phyloP scores from a whole-genome alignment of 2,329 filamentous ascomycete species.

The Aureobasidium vineae region DNA sequence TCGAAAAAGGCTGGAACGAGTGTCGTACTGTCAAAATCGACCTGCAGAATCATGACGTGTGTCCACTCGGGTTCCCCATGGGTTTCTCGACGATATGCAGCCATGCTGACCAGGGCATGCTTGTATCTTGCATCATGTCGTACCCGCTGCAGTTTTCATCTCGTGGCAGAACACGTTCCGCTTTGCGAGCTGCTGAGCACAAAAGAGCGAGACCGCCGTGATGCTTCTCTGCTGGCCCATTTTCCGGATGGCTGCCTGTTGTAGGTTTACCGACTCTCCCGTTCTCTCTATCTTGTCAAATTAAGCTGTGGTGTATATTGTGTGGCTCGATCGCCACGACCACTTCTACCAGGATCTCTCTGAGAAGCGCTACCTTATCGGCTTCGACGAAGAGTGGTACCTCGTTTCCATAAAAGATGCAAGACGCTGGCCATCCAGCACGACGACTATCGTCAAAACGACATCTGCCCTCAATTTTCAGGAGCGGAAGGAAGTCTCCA shows the following conservation, averaged over 20 bases:
- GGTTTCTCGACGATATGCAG: constrained; percentile 2
- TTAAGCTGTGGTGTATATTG: neutral
- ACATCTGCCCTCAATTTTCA: constrained; percentile 10
- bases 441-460: constrained; percentile 12
- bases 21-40: neutral
- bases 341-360: neutral
- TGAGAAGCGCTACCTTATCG: neutral
- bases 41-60: constrained; percentile 23
- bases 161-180: neutral
- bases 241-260: neutral
- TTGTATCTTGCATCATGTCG: constrained; percentile 21
- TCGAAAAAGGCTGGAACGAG: neutral
- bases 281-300: neutral
- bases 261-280: neutral
- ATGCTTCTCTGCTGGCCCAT: neutral
- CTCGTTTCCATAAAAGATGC: neutral
- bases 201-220: neutral
- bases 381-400: neutral
- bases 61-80: constrained; percentile 11
- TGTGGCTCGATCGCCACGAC: neutral
- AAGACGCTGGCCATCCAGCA: neutral
- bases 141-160: neutral
- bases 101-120: constrained; percentile 13
- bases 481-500: constrained; percentile 5
- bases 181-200: neutral